These are phyloP conservation scores for Paramecium sexaurelia DNA, from an alignment of 73 alveolate species.

Conservation along the genomic window DNA sequence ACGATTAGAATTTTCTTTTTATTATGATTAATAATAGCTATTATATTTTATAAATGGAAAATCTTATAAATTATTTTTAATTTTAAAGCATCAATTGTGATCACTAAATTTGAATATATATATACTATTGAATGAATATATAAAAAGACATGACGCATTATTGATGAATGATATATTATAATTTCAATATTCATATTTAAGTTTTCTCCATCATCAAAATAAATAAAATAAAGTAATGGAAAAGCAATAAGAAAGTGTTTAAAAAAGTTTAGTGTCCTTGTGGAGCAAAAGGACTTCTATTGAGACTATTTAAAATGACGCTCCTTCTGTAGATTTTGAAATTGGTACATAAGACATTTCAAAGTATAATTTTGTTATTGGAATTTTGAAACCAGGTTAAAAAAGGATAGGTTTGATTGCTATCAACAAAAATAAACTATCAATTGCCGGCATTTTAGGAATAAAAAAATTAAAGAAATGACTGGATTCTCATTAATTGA, in stretches of 20 bases:
- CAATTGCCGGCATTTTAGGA: slow-evolving; percentile 23
- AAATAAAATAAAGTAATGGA: neutral
- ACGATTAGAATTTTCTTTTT: too few relatives aligned
- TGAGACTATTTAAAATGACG: neutral
- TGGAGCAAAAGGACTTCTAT: slow-evolving; percentile 8
- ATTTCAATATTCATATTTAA: neutral
- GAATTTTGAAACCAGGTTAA: slow-evolving; percentile 30
- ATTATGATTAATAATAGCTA: too few relatives aligned
- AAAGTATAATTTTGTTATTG: slow-evolving; percentile 29
- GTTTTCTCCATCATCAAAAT: neutral
- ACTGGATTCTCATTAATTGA: neutral
- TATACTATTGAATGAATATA: neutral
- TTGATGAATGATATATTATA: neutral
- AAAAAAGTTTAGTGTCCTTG: neutral
- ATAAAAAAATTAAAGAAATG: neutral
- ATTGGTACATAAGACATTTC: neutral
- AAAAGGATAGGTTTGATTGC: neutral
- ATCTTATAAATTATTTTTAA: too few relatives aligned
- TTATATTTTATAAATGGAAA: too few relatives aligned
- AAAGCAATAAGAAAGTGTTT: neutral
- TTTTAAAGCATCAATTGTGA: too few relatives aligned
- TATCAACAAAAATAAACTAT: neutral
- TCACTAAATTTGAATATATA: neutral
- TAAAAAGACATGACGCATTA: neutral
- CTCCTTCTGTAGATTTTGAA: neutral